These are phyloP conservation scores for Metrosideros polymorpha DNA, from an alignment of 441 rosid genomes.

Conservation along the genomic window DNA sequence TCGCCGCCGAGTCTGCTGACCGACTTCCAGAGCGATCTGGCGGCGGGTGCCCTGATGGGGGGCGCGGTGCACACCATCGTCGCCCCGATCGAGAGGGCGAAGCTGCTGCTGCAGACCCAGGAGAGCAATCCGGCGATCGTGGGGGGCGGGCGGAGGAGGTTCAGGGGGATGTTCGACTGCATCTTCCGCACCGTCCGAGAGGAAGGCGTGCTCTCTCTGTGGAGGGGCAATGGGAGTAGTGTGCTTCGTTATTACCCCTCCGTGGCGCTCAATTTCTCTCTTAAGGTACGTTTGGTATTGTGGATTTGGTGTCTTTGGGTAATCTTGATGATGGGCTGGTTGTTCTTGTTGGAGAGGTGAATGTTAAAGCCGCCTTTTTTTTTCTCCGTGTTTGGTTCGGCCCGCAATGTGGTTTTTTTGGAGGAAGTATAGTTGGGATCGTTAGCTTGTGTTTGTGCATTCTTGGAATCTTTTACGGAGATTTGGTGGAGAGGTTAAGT, in stretches of 20 bases:
- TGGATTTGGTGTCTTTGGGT: neutral
- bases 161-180: conserved; percentile 88
- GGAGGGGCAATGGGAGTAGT: conserved; percentile 97
- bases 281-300: conserved; percentile 35
- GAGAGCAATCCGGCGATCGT: conserved; percentile 84
- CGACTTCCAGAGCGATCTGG: conserved; percentile 68
- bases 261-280: conserved; percentile 96
- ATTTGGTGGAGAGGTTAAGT: neutral
- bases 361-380: neutral
- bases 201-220: conserved; percentile 75
- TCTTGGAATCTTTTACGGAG: neutral
- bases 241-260: conserved; percentile 94
- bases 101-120: conserved; percentile 83
- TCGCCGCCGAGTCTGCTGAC: conserved; percentile 22
- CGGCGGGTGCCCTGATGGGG: conserved; percentile 92
- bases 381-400: neutral
- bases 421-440: neutral
- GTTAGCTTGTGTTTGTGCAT: neutral
- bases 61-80: conserved; percentile 94
- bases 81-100: conserved; percentile 91
- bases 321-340: neutral
- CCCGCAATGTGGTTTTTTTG: neutral
- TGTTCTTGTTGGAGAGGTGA: neutral
- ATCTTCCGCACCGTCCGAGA: conserved; percentile 69
- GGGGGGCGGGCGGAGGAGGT: conserved; percentile 45